Evolutionary conservation across 129 eudicot genomes (phyloP).

Genomic region (Flaveria robusta): DNA sequence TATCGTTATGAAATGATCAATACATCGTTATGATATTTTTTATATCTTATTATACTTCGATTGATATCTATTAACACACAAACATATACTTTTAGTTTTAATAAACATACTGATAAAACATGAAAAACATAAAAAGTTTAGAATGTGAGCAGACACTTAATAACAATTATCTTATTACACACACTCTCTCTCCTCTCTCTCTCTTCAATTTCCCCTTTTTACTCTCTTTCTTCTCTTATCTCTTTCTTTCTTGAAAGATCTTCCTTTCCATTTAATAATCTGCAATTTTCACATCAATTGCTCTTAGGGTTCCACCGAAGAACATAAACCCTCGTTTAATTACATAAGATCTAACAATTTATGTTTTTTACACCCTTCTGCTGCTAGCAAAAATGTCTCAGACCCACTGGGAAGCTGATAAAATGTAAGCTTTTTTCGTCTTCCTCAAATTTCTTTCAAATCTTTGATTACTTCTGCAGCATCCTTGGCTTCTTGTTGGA

Average conservation of each 20-base stretch:
- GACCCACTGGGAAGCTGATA: constrained; percentile 99
- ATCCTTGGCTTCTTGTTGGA: constrained; percentile 27
- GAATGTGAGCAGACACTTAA: neutral
- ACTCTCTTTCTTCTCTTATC: neutral
- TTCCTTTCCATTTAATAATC: constrained; percentile 32
- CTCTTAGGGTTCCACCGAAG: constrained; percentile 22
- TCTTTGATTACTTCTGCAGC: neutral
- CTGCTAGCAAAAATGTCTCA: constrained; percentile 65
- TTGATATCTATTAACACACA: no score
- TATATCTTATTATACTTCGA: no score
- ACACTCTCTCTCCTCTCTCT: constrained; percentile 17
- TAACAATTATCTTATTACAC: neutral
- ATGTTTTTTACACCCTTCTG: constrained; percentile 18
- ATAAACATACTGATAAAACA: neutral
- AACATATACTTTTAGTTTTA: no score
- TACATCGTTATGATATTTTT: no score
- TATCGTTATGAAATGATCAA: no score
- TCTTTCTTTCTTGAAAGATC: constrained; percentile 32
- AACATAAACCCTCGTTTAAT: constrained; percentile 21
- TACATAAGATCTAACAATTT: constrained; percentile 48
- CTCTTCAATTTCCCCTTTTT: neutral
- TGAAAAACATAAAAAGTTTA: neutral
- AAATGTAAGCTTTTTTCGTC: constrained; percentile 57
- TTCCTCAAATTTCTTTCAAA: neutral
- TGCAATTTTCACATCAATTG: constrained; percentile 30